Evolutionary conservation across 1,284 basidiomycete species (phyloP), one percentile per base, ranked within the genome.

Genomic region (Heterobasidion annosum): DNA sequence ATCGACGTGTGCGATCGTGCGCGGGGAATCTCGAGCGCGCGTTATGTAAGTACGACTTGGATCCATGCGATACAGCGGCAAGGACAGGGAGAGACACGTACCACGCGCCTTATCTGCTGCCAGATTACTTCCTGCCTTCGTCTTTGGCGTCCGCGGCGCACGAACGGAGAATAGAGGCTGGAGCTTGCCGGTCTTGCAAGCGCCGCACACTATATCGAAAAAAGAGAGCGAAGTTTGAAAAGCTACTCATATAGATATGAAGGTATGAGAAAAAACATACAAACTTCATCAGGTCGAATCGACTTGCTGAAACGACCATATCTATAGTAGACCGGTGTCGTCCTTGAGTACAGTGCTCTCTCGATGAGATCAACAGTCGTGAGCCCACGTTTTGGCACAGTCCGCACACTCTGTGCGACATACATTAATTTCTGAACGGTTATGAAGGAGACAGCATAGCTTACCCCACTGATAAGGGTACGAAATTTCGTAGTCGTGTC

Each of bases 301-400:
- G 87, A 90, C 58, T 87, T 89, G 58, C 79, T 85, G 63, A 86
- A 84, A 35, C 89, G 77, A 12, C 88, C 87, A 64, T 89, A 91
- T 49, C 88, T 91, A 34, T 42, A 25, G 25, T 25, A 25, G 25
- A 25, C 25, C 25, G 4, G 25, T 25, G 25, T 25, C 25, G 25
- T 5, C 25, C 5, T 25, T 25, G 25, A 25, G 25, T 25, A 4
- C 25, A 25, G 25, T 25, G 25, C 25, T 25, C 25, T 25, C 25
- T 25, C 25, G 25, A 25, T 25, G 25, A 25, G 25, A 25, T 25
- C 25, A 25, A 25, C 4, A 25, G 25, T 25, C 25, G 3, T 25
- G 25, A 25, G 25, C 25, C 5, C 65, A 90, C 84, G 80, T 79
- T 62, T 86, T 85, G 32, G 70, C 70, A 61, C 89, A 91, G 48